Base-by-base conservation (phyloP, 441 rosid species). In the Brassica balearica region DNA sequence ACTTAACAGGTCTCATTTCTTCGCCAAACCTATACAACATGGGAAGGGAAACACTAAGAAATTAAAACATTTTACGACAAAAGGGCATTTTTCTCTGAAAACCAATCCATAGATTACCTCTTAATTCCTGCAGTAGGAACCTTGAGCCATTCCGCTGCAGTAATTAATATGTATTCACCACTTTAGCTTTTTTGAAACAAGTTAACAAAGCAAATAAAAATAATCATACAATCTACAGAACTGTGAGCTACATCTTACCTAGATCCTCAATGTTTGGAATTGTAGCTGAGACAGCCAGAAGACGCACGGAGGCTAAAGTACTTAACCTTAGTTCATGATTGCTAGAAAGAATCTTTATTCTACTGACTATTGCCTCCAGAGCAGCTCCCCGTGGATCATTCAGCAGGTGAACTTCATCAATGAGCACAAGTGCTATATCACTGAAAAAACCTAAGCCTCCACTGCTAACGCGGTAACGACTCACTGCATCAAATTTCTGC, bases 1-100 rank as follows among this genome's bases (percentile, higher is more conserved):
- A 84, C 89, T 94, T 96, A 63, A 96, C 97, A 73, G 99, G 99
- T 84, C 99, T 89, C 99, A 96, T 94, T 90, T 96, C 99, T 88
- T 96, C 98, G 82, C 99, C 98, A 87, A 96, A 96, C 88, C 98
- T 96, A 86, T 72, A 71, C 41, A 83, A 64, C 69, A 76, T 71
- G 69, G 51, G 63, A 60, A 71, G 70, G 59, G 48, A 72, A 68
- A 65, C 61, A 79, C 78, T 69, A 78, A 62, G 65, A 59, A 51
- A 73, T 15, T 27, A 64, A 25, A 72, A 58, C 9, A 32, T 19
- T 27, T 8, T 32, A 72, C 79, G 14, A 61, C 34, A 81, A 76
- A 71, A 61, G 58, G 66, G 51, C 38, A 22, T 41, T 46, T 32
- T n/a, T 51, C 34, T 67, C 20, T 74, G 71, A 56, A 64, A 74